Conservation (phyloP, 164 flowering plant species). For the Nelumbo lutea region DNA sequence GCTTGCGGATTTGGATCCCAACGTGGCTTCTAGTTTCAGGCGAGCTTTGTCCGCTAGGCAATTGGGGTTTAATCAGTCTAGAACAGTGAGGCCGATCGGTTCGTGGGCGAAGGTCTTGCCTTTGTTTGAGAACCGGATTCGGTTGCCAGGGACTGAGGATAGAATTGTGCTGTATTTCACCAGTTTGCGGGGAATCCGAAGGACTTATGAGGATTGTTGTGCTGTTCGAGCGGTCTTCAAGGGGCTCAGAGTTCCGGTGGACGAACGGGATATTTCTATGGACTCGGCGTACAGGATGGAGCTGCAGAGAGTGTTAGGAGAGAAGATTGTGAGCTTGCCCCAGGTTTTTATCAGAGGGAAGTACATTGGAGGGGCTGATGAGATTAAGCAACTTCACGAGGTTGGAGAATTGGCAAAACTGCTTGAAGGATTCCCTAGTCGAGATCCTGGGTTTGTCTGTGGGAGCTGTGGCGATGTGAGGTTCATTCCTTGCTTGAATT, state of each 20-base stretch:
- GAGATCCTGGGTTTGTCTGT: slow-evolving; percentile 41
- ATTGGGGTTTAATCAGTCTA: slow-evolving; percentile 20
- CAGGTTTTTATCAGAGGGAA: slow-evolving; percentile 73
- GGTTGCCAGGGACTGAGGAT: slow-evolving; percentile 36
- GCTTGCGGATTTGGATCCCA: slow-evolving; percentile 64
- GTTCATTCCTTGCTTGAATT: slow-evolving; percentile 71
- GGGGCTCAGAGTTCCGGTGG: slow-evolving; percentile 69
- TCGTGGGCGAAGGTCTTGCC: slow-evolving; percentile 22
- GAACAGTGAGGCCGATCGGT: slow-evolving; percentile 10
- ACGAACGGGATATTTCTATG: slow-evolving; percentile 92
- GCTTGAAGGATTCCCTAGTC: slow-evolving; percentile 51
- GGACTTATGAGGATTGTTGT: slow-evolving; percentile 84
- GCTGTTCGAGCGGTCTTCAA: slow-evolving; percentile 56
- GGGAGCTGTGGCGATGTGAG: slow-evolving; percentile 80
- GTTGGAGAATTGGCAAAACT: slow-evolving; percentile 65
- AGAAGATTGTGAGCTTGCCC: slow-evolving; percentile 52
- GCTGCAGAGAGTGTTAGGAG: slow-evolving; percentile 44
- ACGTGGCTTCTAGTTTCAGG: slow-evolving; percentile 50
- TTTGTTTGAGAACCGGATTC: slow-evolving; percentile 1
- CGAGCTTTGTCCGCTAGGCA: slow-evolving; percentile 44
- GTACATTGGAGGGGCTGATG: slow-evolving; percentile 79
- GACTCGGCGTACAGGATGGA: slow-evolving; percentile 65
- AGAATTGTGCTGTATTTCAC: slow-evolving; percentile 73
- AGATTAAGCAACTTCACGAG: slow-evolving; percentile 66
- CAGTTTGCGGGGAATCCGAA: slow-evolving; percentile 78